Evolutionary conservation across 768 basidiomycete genomes (phyloP).

Genomic region (Nidularia sp.): DNA sequence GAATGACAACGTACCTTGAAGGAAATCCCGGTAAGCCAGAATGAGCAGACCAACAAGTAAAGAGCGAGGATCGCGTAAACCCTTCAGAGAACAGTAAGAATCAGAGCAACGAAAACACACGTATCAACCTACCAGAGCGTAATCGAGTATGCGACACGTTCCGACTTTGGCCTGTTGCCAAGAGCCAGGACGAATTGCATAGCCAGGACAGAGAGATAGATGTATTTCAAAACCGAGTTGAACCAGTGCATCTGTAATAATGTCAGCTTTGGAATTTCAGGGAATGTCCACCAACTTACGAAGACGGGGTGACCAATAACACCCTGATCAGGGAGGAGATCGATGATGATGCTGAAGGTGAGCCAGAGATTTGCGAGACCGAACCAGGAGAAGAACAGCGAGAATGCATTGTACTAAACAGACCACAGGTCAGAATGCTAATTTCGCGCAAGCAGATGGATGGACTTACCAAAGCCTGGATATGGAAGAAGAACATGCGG

Average conservation of each 20-base stretch:
- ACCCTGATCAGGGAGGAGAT: slow-evolving; percentile 59
- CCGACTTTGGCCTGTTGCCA: slow-evolving; percentile 85
- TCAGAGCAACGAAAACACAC: not conserved
- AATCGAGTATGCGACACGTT: slow-evolving; percentile 64
- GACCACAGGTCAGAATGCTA: not conserved
- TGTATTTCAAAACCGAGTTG: slow-evolving; percentile 77
- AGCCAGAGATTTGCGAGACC: slow-evolving; percentile 89
- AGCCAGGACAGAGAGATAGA: slow-evolving; percentile 80
- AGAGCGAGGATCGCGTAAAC: slow-evolving; percentile 80
- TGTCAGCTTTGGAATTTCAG: not conserved
- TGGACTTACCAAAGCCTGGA: slow-evolving; percentile 78
- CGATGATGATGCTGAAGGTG: slow-evolving; percentile 92
- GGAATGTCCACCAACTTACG: slow-evolving; percentile 39
- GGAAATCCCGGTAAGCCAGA: slow-evolving; percentile 77
- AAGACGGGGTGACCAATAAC: slow-evolving; percentile 71
- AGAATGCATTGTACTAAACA: slow-evolving; percentile 76
- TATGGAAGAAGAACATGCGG: slow-evolving; percentile 94
- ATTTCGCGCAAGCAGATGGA: not conserved
- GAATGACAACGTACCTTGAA: slow-evolving; percentile 35
- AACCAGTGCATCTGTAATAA: slow-evolving; percentile 77
- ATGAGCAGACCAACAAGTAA: slow-evolving; percentile 85
- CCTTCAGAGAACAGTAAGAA: slow-evolving; percentile 29
- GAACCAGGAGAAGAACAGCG: slow-evolving; percentile 90
- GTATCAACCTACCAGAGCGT: slow-evolving; percentile 58
- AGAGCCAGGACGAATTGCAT: slow-evolving; percentile 65